Percentiles rank a stretch among this genome's conserved stretches.
phyloP scores from a whole-genome alignment of 352 stramenopile genomes.

The Phytophthora pinifolia region DNA sequence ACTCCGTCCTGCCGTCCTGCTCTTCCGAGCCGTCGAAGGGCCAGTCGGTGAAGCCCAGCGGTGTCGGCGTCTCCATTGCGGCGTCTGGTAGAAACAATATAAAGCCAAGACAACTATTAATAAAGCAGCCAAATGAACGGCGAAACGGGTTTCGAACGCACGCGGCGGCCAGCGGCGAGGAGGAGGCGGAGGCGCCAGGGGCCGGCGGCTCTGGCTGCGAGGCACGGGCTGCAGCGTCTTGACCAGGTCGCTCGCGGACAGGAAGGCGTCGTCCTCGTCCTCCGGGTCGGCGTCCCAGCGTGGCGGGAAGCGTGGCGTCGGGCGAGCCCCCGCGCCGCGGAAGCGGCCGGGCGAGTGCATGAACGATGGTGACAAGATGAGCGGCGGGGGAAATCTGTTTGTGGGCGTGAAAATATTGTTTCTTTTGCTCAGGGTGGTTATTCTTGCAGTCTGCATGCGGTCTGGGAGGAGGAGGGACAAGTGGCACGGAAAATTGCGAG shows the following conservation, averaged over 20 bases:
- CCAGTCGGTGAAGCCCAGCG: slow-evolving; percentile 27
- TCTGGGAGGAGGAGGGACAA: neutral
- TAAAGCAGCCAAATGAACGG: neutral
- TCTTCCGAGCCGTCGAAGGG: slow-evolving; percentile 18
- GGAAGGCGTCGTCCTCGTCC: slow-evolving; percentile 24
- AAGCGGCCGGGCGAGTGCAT: slow-evolving; percentile 26
- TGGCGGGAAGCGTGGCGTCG: neutral
- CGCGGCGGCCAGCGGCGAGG: slow-evolving; percentile 12
- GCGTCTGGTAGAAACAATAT: neutral
- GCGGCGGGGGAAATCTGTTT: slow-evolving; percentile 8
- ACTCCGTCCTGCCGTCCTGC: slow-evolving; percentile 3
- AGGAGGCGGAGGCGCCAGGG: slow-evolving; percentile 1
- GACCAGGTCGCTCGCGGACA: slow-evolving; percentile 35
- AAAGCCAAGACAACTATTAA: neutral
- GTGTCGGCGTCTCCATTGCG: slow-evolving; percentile 20
- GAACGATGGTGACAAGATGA: neutral
- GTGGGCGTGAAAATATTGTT: too few species aligned
- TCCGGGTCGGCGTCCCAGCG: slow-evolving; percentile 20
- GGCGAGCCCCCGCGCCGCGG: slow-evolving; percentile 12
- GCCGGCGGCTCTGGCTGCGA: slow-evolving; percentile 7
- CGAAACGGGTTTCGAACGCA: slow-evolving; percentile 7
- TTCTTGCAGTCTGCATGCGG: too few species aligned
- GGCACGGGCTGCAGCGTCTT: slow-evolving; percentile 34
- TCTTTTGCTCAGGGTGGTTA: too few species aligned
- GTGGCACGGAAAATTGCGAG: slow-evolving; percentile 1